phyloP scores from a whole-genome alignment of 163 green algal genomes.

The Chlorella variabilis region DNA sequence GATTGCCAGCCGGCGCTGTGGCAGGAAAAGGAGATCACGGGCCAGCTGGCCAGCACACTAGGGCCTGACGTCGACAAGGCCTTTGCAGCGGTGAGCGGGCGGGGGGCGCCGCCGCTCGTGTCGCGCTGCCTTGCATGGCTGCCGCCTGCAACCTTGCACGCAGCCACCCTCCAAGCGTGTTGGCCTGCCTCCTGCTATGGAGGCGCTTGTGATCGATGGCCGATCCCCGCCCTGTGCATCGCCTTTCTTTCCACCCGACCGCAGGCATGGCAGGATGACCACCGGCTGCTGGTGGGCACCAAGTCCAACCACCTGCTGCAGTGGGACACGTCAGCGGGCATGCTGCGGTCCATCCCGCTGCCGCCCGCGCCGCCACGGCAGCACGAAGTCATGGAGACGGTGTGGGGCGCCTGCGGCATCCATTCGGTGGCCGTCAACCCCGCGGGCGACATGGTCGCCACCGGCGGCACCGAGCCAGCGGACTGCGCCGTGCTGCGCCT shows the following conservation, averaged over 20 bases:
- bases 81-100: constrained; percentile 48
- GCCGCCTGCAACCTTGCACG: background rate
- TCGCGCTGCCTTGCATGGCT: background rate
- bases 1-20: constrained; percentile 13
- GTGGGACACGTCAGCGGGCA: constrained; percentile 38
- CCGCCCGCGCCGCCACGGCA: constrained; percentile 33
- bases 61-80: constrained; percentile 45
- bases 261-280: constrained; percentile 55
- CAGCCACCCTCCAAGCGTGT: too few relatives aligned
- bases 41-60: constrained; percentile 5
- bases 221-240: background rate
- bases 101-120: background rate
- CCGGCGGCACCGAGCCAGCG: constrained; percentile 47
- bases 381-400: background rate
- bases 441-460: constrained; percentile 48
- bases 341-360: constrained; percentile 21
- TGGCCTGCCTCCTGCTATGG: too few relatives aligned
- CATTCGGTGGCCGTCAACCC: constrained; percentile 52
- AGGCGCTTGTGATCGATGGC: too few relatives aligned
- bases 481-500: constrained; percentile 51
- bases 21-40: constrained; percentile 23
- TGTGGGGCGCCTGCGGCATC: constrained; percentile 56
- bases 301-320: constrained; percentile 69
- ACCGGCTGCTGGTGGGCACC: constrained; percentile 57
- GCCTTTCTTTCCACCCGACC: constrained; percentile 1